Conservation (phyloP, 345 rosid genomes). For the Populus nigra region DNA sequence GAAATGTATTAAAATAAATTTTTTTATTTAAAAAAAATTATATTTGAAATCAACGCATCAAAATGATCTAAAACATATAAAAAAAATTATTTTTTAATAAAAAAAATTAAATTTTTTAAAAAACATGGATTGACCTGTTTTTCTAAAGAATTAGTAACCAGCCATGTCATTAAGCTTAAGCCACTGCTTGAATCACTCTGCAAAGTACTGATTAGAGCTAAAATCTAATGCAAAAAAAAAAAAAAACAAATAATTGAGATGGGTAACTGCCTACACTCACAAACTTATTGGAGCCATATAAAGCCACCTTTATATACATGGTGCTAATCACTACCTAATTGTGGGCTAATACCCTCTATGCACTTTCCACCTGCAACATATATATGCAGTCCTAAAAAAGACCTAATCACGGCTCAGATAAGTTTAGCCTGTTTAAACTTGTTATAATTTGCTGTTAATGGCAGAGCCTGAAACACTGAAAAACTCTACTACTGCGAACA, state of each 20-base stretch:
- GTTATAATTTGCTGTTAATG: constrained; percentile 18
- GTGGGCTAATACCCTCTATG: neutral
- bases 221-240: neutral
- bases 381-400: neutral
- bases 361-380: neutral
- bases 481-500: constrained; percentile 8
- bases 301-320: constrained; percentile 4
- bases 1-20: no score
- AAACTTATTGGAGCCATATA: constrained; percentile 3
- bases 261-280: neutral
- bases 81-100: no score
- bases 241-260: constrained; percentile 27
- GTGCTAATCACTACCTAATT: neutral
- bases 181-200: neutral
- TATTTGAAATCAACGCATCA: fast-evolving
- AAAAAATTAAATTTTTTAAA: no score
- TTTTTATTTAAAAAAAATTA: no score
- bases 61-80: no score
- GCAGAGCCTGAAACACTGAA: constrained; percentile 32
- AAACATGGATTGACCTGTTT: no score
- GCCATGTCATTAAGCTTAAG: neutral
- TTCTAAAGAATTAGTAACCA: neutral
- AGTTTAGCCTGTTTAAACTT: neutral
- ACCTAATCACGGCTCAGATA: neutral
- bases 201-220: neutral